A percentile compares a stretch with the other conserved stretches of the same genome.
Conservation (phyloP, 805 yeast species). For the Starmera caribaea region DNA sequence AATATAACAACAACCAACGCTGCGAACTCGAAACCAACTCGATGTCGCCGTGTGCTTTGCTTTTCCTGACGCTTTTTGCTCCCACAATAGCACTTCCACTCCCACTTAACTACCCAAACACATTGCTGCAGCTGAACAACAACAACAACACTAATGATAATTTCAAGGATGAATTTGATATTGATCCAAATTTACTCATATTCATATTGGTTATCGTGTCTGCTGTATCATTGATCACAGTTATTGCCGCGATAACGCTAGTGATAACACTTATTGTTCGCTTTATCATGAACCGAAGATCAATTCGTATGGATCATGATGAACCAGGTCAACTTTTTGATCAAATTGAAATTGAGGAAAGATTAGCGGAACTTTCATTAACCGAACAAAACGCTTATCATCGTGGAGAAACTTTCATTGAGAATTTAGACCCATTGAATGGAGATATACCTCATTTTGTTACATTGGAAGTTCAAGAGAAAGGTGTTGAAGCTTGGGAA, state of each 20-base stretch:
- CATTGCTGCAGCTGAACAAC: too few species aligned
- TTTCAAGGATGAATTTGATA: slow-evolving; percentile 7
- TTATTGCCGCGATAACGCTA: slow-evolving; percentile 14
- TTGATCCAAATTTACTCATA: slow-evolving; percentile 24
- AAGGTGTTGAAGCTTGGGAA: slow-evolving; percentile 74
- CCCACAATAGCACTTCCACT: too few species aligned
- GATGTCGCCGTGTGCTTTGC: too few species aligned
- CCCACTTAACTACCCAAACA: too few species aligned
- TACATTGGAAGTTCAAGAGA: slow-evolving; percentile 46
- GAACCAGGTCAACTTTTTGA: slow-evolving; percentile 56
- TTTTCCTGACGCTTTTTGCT: too few species aligned
- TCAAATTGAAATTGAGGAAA: slow-evolving; percentile 48
- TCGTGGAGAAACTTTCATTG: slow-evolving; percentile 28
- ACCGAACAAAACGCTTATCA: slow-evolving; percentile 42
- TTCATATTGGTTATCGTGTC: slow-evolving; percentile 27
- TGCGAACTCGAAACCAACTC: too few species aligned
- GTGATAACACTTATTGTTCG: slow-evolving; percentile 20
- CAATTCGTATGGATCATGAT: slow-evolving; percentile 16
- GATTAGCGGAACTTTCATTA: slow-evolving; percentile 52
- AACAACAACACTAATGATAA: too few species aligned
- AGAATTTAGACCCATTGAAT: neutral
- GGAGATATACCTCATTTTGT: slow-evolving; percentile 13
- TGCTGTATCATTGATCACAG: slow-evolving; percentile 12
- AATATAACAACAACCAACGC: too few species aligned
- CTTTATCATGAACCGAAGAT: slow-evolving; percentile 22